Percentiles rank a stretch among this genome's conserved stretches.
These are phyloP conservation scores for Oryza coarctata DNA, from an alignment of 176 grass and related monocot genomes.

Conservation along the genomic window DNA sequence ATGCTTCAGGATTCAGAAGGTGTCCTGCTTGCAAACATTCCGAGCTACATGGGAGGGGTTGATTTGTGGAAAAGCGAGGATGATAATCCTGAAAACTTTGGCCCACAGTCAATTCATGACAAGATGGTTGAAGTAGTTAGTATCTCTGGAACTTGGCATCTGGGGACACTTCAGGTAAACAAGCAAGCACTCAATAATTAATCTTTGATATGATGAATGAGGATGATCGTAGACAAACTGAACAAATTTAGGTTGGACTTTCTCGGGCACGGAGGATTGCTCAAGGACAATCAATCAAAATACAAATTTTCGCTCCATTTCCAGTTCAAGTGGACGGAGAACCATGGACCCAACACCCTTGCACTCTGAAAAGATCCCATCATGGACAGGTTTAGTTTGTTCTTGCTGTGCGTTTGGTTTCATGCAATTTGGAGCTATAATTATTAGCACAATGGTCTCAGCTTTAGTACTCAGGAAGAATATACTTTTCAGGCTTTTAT, in stretches of 20 bases:
- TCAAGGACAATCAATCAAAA: slow-evolving; percentile 60
- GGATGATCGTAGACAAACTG: not conserved
- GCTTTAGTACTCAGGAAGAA: not conserved
- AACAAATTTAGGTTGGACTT: slow-evolving; percentile 55
- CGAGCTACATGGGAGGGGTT: slow-evolving; percentile 90
- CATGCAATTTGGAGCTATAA: not conserved
- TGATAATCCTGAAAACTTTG: slow-evolving; percentile 56
- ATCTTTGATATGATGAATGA: not conserved
- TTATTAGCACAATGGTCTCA: not conserved
- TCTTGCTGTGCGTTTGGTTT: not conserved
- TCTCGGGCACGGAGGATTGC: slow-evolving; percentile 68
- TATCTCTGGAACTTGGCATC: slow-evolving; percentile 72
- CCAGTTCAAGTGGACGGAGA: slow-evolving; percentile 84
- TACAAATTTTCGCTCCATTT: slow-evolving; percentile 51
- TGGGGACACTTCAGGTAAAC: slow-evolving; percentile 73
- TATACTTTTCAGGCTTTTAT: slow-evolving; percentile 61
- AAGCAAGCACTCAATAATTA: not conserved
- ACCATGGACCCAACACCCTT: slow-evolving; percentile 67
- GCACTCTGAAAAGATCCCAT: slow-evolving; percentile 69
- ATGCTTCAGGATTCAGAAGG: slow-evolving; percentile 71
- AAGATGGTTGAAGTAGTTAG: slow-evolving; percentile 81
- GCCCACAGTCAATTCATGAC: slow-evolving; percentile 79
- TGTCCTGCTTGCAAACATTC: slow-evolving; percentile 71
- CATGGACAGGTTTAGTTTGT: slow-evolving; percentile 57
- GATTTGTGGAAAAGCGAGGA: slow-evolving; percentile 76